Base-by-base conservation (phyloP, 306 rosid species). In the Inga leiocalycina region DNA sequence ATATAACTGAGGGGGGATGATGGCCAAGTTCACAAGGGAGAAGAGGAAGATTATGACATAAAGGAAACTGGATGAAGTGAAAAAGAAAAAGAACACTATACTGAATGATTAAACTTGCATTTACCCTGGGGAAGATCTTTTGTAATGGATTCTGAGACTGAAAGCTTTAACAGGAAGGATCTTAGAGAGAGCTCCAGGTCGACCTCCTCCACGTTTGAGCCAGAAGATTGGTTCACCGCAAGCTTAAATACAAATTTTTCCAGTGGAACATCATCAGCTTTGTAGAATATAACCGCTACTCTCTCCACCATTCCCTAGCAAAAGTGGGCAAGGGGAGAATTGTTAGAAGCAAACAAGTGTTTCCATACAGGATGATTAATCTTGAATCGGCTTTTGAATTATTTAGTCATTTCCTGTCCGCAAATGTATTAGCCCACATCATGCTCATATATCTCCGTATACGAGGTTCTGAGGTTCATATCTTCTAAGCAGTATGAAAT, bases 201-300 rank as follows among this genome's bases (percentile, higher is more conserved):
- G 57, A 85, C 86, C 61, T 90, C 93, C 79, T 90, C 89, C 71
- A 94, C 86, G 54, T 88, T 85, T 43, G 97, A 86, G 74, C 87
- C 89, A 82, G 67, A 85, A 46, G 93, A 81, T 68, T 66, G 93
- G 88, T 90, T 88, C 91, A 92, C 79, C 30, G 76, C 68, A 70
- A 92, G 89, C 91, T 91, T 92, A 89, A 92, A 96, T 75, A 90
- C 76, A 79, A 92, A 96, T 84, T 93, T 86, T 89, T 96, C 98
- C 69, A 86, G 30, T 10, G 92, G 94, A 80, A 85, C 75, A 49
- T 86, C 61, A 14, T 89, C 90, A 56, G 85, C 35, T 56, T 83
- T 79, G 83, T 85, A 92, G 90, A 94, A 91, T 76, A 91, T 87
- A 79, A 96, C 94, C 34, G 90, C 97, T 62, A 90, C 92, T 84